Base-by-base conservation (phyloP, 768 basidiomycete genomes). In the Tulasnella sp. region DNA sequence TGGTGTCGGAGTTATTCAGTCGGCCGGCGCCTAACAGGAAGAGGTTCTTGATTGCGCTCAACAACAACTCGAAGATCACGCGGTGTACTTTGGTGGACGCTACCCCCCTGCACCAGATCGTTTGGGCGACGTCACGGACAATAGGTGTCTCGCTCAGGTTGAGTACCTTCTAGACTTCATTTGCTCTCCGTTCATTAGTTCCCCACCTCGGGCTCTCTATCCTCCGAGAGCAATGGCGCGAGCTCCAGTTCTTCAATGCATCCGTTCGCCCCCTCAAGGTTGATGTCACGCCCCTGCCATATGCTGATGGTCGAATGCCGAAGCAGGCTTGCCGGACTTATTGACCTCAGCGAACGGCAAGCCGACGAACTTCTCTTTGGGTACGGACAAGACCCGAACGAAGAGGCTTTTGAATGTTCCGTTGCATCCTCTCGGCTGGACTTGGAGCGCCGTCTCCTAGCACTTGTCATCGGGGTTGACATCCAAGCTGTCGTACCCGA, bases 341-440 rank as follows among this genome's bases (percentile, higher is more conserved):
- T 80, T 44, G 41, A 69, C 37, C 79, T 75, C 48, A 80, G n/a
- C n/a, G 79, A 80, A 31, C 79, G 79, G 16, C 72, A 80, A 74
- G 72, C 34, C 31, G 79, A 80, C 8, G 79, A 72, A 18, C 58
- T 74, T 6, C 42, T 80, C 20, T 50, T 34, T 40, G 79, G 79
- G 22, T 80, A 80, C 58, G 72, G 72, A 2, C 64, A 73, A 12
- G 44, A 74, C 20, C 48, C 73, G 24, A 50, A n/a, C 41, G 4
- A 69, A 69, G 34, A 37, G 34, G 28, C 31, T 37, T 69, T 69
- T 16, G 64, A 14, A 4, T 12, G 5, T 28, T 11, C 64, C 28
- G 18, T 31, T 28, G 64, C 24, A 16, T 64, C 44, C 20, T 64
- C 72, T 3, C 41, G 24, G 2, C 48, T 80, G 18, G 79, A 80